phyloP scores from a whole-genome alignment of 177 flowering plant genomes.

The Tripterygium wilfordii region DNA sequence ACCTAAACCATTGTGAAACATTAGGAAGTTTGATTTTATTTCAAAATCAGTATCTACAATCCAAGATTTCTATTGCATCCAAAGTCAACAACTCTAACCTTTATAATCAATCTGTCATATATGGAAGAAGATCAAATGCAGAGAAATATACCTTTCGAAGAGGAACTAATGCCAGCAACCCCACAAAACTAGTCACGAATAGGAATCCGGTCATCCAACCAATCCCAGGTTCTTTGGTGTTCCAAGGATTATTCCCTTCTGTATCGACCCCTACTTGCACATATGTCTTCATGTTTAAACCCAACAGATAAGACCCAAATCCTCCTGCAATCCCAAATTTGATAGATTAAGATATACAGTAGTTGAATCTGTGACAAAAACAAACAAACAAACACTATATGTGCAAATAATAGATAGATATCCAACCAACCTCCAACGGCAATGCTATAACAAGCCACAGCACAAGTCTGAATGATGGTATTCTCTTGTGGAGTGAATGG shows the following conservation, averaged over 20 bases:
- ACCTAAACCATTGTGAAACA: too few species aligned
- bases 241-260: conserved; percentile 48
- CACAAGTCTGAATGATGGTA: conserved; percentile 64
- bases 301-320: conserved; percentile 66
- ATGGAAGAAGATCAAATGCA: neutral
- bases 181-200: conserved; percentile 57
- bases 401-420: too few species aligned
- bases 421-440: conserved; percentile 59
- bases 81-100: too few species aligned
- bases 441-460: conserved; percentile 67
- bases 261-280: conserved; percentile 56
- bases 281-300: conserved; percentile 51
- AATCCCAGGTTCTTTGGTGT: conserved; percentile 47
- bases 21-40: too few species aligned
- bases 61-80: too few species aligned
- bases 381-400: too few species aligned
- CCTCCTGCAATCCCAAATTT: conserved; percentile 40
- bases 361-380: too few species aligned
- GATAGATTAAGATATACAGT: too few species aligned
- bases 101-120: too few species aligned
- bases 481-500: conserved; percentile 72
- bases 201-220: conserved; percentile 76
- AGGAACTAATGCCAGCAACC: conserved; percentile 64
- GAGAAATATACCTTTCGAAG: conserved; percentile 48
- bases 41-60: too few species aligned